Evolutionary conservation across 2,329 filamentous ascomycete genomes (phyloP).

Genomic region (Phialophora expanda): DNA sequence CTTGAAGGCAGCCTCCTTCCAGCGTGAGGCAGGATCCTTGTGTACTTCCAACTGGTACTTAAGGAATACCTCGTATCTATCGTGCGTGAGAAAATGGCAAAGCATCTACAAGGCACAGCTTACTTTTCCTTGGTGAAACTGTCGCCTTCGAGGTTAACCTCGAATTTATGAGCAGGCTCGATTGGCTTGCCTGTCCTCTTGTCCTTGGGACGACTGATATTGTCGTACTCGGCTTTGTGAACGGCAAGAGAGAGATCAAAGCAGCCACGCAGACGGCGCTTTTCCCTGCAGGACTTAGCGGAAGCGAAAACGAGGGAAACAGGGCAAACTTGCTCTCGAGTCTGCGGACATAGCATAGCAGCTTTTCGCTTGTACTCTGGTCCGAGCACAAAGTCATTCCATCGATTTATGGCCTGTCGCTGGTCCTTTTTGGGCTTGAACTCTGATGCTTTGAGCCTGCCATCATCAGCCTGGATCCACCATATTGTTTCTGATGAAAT

Average conservation of each 20-base stretch:
- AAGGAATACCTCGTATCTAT: slow-evolving; percentile 52
- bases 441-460: slow-evolving; percentile 50
- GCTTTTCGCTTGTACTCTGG: slow-evolving; percentile 54
- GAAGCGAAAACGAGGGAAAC: neutral
- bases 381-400: slow-evolving; percentile 55
- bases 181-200: slow-evolving; percentile 51
- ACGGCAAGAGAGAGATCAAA: slow-evolving; percentile 52
- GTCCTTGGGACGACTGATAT: slow-evolving; percentile 51
- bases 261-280: slow-evolving; percentile 49
- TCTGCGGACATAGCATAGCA: slow-evolving; percentile 52
- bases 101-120: slow-evolving; percentile 23
- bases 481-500: slow-evolving; percentile 15
- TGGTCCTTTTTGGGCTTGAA: slow-evolving; percentile 55
- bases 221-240: slow-evolving; percentile 53
- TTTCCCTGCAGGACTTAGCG: slow-evolving; percentile 46
- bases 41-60: slow-evolving; percentile 56
- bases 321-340: slow-evolving; percentile 48
- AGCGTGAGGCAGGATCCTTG: slow-evolving; percentile 51
- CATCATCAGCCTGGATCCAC: slow-evolving; percentile 20
- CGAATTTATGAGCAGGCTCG: slow-evolving; percentile 56
- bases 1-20: slow-evolving; percentile 53
- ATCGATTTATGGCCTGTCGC: slow-evolving; percentile 54
- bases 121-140: slow-evolving; percentile 55
- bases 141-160: slow-evolving; percentile 56
- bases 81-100: neutral